Percentiles rank a stretch among this genome's conserved stretches.
phyloP scores from a whole-genome alignment of 768 basidiomycete genomes.

The Podaxis sp. region DNA sequence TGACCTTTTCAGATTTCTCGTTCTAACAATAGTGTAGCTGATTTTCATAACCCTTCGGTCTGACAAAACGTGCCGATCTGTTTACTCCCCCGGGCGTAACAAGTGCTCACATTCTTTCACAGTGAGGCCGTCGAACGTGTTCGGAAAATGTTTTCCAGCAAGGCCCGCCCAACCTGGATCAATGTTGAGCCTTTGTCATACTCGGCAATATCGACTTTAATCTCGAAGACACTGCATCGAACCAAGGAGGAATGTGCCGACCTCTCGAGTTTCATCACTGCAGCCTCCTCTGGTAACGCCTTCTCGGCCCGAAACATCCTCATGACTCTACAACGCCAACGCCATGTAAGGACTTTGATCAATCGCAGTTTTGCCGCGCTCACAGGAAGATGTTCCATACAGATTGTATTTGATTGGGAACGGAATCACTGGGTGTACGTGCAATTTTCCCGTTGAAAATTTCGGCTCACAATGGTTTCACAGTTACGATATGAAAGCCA shows the following conservation, averaged over 20 bases:
- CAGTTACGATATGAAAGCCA: constrained; percentile 56
- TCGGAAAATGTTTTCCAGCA: constrained; percentile 54
- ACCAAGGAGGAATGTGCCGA: constrained; percentile 52
- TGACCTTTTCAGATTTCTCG: neutral
- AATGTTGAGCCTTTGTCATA: constrained; percentile 59
- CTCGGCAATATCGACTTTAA: constrained; percentile 54
- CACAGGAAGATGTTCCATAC: neutral
- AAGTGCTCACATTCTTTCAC: constrained; percentile 5
- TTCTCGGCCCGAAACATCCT: constrained; percentile 69
- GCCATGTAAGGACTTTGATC: constrained; percentile 42
- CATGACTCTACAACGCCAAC: constrained; percentile 61
- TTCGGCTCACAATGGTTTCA: constrained; percentile 3
- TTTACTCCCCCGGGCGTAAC: neutral
- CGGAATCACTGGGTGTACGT: constrained; percentile 66
- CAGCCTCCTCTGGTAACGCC: constrained; percentile 65
- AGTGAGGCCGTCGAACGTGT: constrained; percentile 52
- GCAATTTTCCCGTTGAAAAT: neutral
- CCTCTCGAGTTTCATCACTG: constrained; percentile 55
- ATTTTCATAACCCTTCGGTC: constrained; percentile 65
- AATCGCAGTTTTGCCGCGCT: neutral
- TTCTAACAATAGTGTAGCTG: constrained; percentile 37
- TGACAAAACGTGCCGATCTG: constrained; percentile 42
- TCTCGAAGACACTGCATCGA: constrained; percentile 64
- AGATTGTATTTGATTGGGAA: constrained; percentile 70
- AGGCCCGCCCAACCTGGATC: constrained; percentile 67